Base-by-base conservation (phyloP, 768 basidiomycete species). In the Rhizopogon vinicolor region DNA sequence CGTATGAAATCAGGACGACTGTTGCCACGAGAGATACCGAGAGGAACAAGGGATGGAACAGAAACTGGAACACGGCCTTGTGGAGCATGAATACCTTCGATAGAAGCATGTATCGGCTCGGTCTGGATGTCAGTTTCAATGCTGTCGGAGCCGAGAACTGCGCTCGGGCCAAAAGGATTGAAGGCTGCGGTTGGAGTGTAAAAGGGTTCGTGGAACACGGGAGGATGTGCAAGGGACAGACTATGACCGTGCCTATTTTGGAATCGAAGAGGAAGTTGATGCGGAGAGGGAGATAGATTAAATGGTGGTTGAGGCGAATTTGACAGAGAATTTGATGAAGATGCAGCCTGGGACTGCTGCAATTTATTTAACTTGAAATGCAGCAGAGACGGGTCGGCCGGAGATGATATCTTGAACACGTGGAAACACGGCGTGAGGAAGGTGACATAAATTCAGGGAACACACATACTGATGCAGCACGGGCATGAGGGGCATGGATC, bases 291-390 rank as follows among this genome's bases (percentile, higher is more conserved):
- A 4, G 80, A 74, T 10, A 82, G 63, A n/a, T 66, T 66, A n/a
- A 78, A 75, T 0, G 77, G 72, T 18, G 82, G 83, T 54, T 86
- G 84, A 0, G 89, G 90, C 3, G 90, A 91, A 7, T 79, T 70
- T 12, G 85, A 72, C 29, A 84, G 66, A 1, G 88, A 89, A 52
- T 74, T 76, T 1, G 75, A 65, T 3, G 78, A 72, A 3, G 80
- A 78, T 16, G 72, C 72, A 51, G 68, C 71, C 61, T 89, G 87
- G 0, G 86, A 79, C 69, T 86, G 86, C 59, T 91, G 90, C 9
- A 93, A 75, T 70, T 90, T 91, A 72, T 90, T 91, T 43, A 93
- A 75, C 68, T 91, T 92, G 73, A 87, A 91, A 60, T 84, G 79
- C 18, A 93, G 75, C 22, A 93, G 70, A 18, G 88, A 87, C 29